These are phyloP conservation scores for Tetragonia tetragonoides DNA, from an alignment of 148 eudicot genomes.

Conservation along the genomic window DNA sequence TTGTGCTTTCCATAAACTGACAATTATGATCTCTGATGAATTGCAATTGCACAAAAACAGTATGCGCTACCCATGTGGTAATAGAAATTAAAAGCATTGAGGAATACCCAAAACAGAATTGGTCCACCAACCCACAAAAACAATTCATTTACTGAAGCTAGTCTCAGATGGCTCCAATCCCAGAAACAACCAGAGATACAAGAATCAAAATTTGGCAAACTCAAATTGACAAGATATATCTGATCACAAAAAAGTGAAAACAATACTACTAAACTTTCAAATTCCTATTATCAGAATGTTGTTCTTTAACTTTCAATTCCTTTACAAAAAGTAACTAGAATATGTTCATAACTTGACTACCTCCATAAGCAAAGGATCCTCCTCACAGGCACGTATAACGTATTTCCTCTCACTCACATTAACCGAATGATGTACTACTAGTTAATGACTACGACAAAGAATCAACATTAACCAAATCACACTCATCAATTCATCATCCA, in stretches of 20 bases:
- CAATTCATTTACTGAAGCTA: slow-evolving; percentile 11
- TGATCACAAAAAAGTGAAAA: neutral
- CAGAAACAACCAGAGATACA: neutral
- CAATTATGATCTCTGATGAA: slow-evolving; percentile 6
- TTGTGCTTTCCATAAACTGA: slow-evolving; percentile 13
- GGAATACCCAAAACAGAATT: slow-evolving; percentile 12
- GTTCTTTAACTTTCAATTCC: neutral
- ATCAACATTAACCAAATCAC: slow-evolving; percentile 1
- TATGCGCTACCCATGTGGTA: slow-evolving; percentile 21
- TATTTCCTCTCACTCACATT: neutral
- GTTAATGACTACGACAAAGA: neutral
- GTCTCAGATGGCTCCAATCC: neutral
- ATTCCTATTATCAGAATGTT: slow-evolving; percentile 5
- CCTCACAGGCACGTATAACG: neutral
- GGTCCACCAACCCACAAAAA: slow-evolving; percentile 27
- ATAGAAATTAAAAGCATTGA: slow-evolving; percentile 10
- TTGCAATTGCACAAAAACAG: slow-evolving; percentile 15
- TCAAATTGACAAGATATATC: slow-evolving; percentile 15
- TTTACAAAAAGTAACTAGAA: slow-evolving; percentile 13
- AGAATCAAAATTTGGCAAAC: slow-evolving; percentile 19
- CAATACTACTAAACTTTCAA: neutral
- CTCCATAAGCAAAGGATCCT: slow-evolving; percentile 10
- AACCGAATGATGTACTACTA: neutral
- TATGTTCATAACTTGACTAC: neutral
- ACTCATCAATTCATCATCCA: slow-evolving; percentile 1